Percentiles rank a stretch among this genome's conserved stretches.
Conservation (phyloP, 148 eudicot genomes). For the Suaeda aralocaspica region DNA sequence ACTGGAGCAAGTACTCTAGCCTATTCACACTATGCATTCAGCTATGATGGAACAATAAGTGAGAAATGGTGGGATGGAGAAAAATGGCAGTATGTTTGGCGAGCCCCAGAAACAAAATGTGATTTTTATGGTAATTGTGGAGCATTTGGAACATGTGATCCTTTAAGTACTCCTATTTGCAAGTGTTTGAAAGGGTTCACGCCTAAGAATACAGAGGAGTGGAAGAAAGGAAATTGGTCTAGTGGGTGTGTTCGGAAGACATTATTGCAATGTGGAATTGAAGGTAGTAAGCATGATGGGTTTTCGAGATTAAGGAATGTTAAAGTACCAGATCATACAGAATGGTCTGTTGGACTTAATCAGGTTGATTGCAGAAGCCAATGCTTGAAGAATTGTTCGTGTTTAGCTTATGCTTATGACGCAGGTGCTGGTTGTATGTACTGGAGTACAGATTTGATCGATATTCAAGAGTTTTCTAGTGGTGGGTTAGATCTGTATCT, state of each 20-base stretch:
- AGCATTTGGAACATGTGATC: slow-evolving; percentile 26
- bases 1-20: slow-evolving; percentile 30
- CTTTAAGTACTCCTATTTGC: slow-evolving; percentile 17
- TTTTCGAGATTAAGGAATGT: slow-evolving; percentile 25
- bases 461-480: slow-evolving; percentile 28
- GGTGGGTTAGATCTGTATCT: slow-evolving; percentile 28
- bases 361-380: slow-evolving; percentile 28
- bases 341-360: slow-evolving; percentile 29
- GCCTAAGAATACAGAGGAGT: slow-evolving; percentile 23
- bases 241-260: slow-evolving; percentile 26
- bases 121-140: slow-evolving; percentile 34
- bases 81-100: slow-evolving; percentile 26
- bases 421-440: slow-evolving; percentile 37
- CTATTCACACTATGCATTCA: slow-evolving; percentile 29
- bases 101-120: slow-evolving; percentile 23
- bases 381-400: slow-evolving; percentile 30
- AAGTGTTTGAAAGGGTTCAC: slow-evolving; percentile 31
- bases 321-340: slow-evolving; percentile 28
- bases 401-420: slow-evolving; percentile 35
- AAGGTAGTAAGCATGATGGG: slow-evolving; percentile 27
- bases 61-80: slow-evolving; percentile 32
- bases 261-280: slow-evolving; percentile 25
- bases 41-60: slow-evolving; percentile 30
- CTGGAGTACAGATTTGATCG: slow-evolving; percentile 32
- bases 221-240: slow-evolving; percentile 36